Evolutionary conservation across 169 alveolate genomes (phyloP), one percentile per base, ranked within the genome.

Genomic region (Miamiensis avidus): DNA sequence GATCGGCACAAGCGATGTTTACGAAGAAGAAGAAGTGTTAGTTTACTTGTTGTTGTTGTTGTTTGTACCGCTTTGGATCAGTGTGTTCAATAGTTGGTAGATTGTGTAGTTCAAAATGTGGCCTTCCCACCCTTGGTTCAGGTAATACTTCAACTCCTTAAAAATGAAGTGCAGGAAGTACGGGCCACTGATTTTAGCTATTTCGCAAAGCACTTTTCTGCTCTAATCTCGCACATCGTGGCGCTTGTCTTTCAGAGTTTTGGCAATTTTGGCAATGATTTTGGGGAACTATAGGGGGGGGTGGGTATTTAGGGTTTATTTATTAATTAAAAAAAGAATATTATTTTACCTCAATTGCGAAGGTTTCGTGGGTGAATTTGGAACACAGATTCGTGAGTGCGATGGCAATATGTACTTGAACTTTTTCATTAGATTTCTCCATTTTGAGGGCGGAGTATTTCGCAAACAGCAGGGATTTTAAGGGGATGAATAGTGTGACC

Each of bases 81-180:
- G 29, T n/a, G 34, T 34, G 29, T 31, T 79, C 0, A 79, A 29
- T 20, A 79, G 29, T 27, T 65, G 34, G 30, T 49, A 79, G 20
- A 79, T 49, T 26, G 84, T 64, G 64, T 49, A 79, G 64, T 79
- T 79, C 15, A 79, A 33, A 64, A 79, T 79, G 30, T 79, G 84
- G 73, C 34, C 6, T 29, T 79, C 84, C 84, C 84, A 79, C 27
- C 84, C 84, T 28, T 79, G 29, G 20, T 79, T 79, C 11, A 79
- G 76, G 76, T 34, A 79, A 72, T 49, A 79, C 29, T 79, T 79
- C 20, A 79, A 31, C 65, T 79, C 84, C n/a, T 79, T 79, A 0
- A 79, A 33, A 29, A 79, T 34, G 30, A 34, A 79, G 64, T 79
- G 84, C 65, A 79, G 64, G n/a, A 79, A 79, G 49, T 79, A 79